Evolutionary conservation across 108 stramenopile genomes (phyloP), one percentile per base, ranked within the genome.

Genomic region (Chaetoceros tenuissimus): DNA sequence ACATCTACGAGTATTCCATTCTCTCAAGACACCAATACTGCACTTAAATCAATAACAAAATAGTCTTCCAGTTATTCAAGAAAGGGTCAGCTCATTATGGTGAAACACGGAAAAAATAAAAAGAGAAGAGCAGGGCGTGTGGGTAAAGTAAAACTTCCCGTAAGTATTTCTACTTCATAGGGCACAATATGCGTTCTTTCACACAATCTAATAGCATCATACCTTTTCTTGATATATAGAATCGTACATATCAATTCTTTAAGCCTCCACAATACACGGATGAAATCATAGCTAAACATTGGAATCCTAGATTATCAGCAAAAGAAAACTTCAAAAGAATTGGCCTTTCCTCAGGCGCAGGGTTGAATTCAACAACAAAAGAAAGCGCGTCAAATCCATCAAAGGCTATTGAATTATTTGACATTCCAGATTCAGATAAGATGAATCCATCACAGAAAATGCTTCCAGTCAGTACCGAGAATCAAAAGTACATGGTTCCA

Each of bases 401-500:
- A 3, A 78, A 65, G 43, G 75, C 77, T 7, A 71, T 87, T 48
- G 84, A 87, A 59, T 47, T 91, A 25, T 91, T 84, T 70, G 89
- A 91, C 55, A 72, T 91, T 64, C 85, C 89, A 18, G 73, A 85
- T 57, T 87, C 85, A 20, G 81, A 87, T 59, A 60, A 57, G 8
- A 52, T 77, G 48, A 59, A 50, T 44, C 31, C 55, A 30, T 43
- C 46, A 48, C 67, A 66, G 16, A 57, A 65, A 54, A 60, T 60
- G 19, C 55, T 79, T 10, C 84, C 85, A 10, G 68, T 87, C 30
- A 62, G 54, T 13, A 60, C 68, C 27, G 81, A 79, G 10, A 84
- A 92, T 60, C 85, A 91, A 66, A 73, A 71, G 43, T 91, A 87
- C 55, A 85, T 91, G 54, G 63, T 56, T 10, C 81, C 76, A 55